phyloP scores from a whole-genome alignment of 1,284 basidiomycete species.

The Athelia psychrophila region DNA sequence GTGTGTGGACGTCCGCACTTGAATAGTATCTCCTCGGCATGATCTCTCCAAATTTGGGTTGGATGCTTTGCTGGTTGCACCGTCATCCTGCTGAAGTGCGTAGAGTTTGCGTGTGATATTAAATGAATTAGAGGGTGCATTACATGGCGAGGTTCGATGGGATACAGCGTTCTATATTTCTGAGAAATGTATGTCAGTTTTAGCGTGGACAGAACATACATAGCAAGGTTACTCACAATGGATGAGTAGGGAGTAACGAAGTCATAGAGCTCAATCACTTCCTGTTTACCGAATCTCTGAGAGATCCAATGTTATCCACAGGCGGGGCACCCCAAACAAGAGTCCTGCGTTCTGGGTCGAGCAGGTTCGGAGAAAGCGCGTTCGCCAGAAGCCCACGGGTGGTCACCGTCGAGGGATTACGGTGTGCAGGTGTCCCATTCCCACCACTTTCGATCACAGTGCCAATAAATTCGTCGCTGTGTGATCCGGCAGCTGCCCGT shows the following conservation, averaged over 20 bases:
- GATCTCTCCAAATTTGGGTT: slow-evolving; percentile 56
- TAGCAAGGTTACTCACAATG: no score
- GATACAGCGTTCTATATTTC: neutral
- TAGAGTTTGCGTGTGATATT: slow-evolving; percentile 41
- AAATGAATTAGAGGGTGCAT: neutral
- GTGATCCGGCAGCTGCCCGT: slow-evolving; percentile 18
- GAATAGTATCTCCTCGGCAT: slow-evolving; percentile 33
- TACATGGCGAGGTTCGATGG: neutral
- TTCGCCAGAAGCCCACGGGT: slow-evolving; percentile 41
- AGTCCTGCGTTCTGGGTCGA: slow-evolving; percentile 60
- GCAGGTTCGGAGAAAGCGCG: slow-evolving; percentile 44
- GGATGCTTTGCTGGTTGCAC: slow-evolving; percentile 26
- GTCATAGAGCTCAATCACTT: no score
- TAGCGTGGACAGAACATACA: no score
- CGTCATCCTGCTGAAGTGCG: slow-evolving; percentile 49
- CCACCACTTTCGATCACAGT: slow-evolving; percentile 1
- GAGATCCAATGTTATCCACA: slow-evolving; percentile 54
- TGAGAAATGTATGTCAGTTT: neutral
- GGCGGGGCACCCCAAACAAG: slow-evolving; percentile 70
- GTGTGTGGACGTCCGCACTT: slow-evolving; percentile 5
- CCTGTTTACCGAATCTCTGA: no score
- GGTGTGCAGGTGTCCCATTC: slow-evolving; percentile 1
- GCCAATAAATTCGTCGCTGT: slow-evolving; percentile 5
- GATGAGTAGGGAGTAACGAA: no score
- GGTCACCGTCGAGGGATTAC: neutral